Base-by-base conservation (phyloP, 768 basidiomycete genomes). In the Leccinum pellstonianum region DNA sequence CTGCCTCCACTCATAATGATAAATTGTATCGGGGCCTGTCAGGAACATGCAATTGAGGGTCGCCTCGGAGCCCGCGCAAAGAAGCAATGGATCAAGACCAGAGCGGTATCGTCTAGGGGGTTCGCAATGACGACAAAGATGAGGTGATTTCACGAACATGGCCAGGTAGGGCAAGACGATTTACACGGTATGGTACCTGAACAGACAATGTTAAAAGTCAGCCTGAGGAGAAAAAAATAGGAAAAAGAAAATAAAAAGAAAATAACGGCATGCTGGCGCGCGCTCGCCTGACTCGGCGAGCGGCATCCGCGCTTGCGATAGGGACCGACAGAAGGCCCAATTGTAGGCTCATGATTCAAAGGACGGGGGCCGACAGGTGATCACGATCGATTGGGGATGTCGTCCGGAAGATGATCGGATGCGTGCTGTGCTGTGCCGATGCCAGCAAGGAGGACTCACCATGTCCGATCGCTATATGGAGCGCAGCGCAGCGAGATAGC, bases 31-130 rank as follows among this genome's bases (percentile, higher is more conserved):
- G 65, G 64, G 64, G 35, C 52, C 57, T 54, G 59, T 57, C 60
- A 73, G 66, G 71, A 68, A 72, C 72, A 54, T 14, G 50, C 17
- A 27, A 52, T 53, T 54, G 62, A 59, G 56, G 53, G 67, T 63
- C 55, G 55, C 73, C 71, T 72, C 71, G 73, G 71, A 71, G 49
- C 23, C 73, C 71, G 71, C 71, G 71, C 71, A 63, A n/a, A 57
- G 59, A 61, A 63, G 54, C 19, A 43, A 55, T 14, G 31, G 38
- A 54, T 6, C 25, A n/a, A 29, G 27, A 50, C 49, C 10, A 29
- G 49, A 25, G 23, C 21, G 27, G 15, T 50, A 25, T 49, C 23
- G 48, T 14, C 25, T 15, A 25, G 12, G 23, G 4, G 21, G 21
- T 27, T 23, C 17, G 23, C 23, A 17, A 27, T 27, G 43, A 49